Evolutionary conservation across 352 stramenopile genomes (phyloP).

Genomic region (Phytophthora citrophthora): DNA sequence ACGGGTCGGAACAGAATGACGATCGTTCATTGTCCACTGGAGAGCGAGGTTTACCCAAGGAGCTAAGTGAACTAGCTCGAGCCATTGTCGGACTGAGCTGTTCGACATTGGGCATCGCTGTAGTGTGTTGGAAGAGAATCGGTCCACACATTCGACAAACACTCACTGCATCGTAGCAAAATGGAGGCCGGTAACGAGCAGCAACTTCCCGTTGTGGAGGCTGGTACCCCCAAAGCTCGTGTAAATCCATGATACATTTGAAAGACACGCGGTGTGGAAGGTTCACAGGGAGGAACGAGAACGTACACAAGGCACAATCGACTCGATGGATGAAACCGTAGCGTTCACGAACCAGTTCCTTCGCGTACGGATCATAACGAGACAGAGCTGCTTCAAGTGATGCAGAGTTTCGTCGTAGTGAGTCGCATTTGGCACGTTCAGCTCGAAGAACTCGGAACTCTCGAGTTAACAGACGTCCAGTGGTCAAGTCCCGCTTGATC

Average conservation of each 20-base stretch:
- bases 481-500: slow-evolving; percentile 54
- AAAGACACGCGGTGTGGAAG: slow-evolving; percentile 77
- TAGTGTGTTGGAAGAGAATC: slow-evolving; percentile 66
- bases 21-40: slow-evolving; percentile 6
- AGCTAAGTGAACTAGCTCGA: slow-evolving; percentile 17
- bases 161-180: slow-evolving; percentile 76
- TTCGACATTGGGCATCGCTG: slow-evolving; percentile 22
- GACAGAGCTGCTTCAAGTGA: slow-evolving; percentile 31
- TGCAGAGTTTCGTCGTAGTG: slow-evolving; percentile 19
- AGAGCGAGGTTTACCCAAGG: no score
- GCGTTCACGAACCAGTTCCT: slow-evolving; percentile 58
- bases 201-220: slow-evolving; percentile 49
- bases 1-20: slow-evolving; percentile 62
- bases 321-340: slow-evolving; percentile 68
- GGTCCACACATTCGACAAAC: slow-evolving; percentile 80
- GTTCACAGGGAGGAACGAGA: slow-evolving; percentile 60
- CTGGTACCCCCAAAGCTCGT: slow-evolving; percentile 61
- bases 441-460: slow-evolving; percentile 58
- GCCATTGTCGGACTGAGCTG: slow-evolving; percentile 14
- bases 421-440: slow-evolving; percentile 41
- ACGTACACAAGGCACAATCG: slow-evolving; percentile 70
- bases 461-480: slow-evolving; percentile 51
- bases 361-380: slow-evolving; percentile 51
- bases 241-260: slow-evolving; percentile 80
- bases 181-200: slow-evolving; percentile 62